A percentile compares a stretch with the other conserved stretches of the same genome.
phyloP scores from a whole-genome alignment of 2,329 filamentous ascomycete species.

The Malbranchea zuffiana region DNA sequence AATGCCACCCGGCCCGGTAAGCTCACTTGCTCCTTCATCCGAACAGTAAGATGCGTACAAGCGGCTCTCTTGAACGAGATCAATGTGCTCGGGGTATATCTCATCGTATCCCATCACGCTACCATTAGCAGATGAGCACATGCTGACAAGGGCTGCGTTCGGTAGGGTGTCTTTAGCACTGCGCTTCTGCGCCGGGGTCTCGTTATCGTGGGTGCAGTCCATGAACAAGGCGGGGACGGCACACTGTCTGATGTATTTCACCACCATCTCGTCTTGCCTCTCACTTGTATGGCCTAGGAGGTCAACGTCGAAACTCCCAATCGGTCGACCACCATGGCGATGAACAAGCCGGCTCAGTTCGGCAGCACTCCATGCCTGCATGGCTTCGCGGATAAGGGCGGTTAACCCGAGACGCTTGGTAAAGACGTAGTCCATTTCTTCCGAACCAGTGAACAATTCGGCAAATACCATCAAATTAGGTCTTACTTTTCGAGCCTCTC shows the following conservation, averaged over 20 bases:
- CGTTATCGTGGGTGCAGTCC: conserved; percentile 99
- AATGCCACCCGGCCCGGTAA: conserved; percentile 70
- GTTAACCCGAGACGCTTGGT: conserved; percentile 86
- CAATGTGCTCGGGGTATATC: conserved; percentile 84
- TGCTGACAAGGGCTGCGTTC: conserved; percentile 84
- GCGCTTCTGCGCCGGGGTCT: conserved; percentile 87
- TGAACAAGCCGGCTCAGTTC: conserved; percentile 90
- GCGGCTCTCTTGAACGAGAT: conserved; percentile 80
- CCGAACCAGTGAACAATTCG: conserved; percentile 89
- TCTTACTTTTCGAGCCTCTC: conserved; percentile 78
- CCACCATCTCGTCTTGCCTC: conserved; percentile 44
- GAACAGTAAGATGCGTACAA: conserved; percentile 72
- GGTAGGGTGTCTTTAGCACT: conserved; percentile 89
- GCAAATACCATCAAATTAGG: conserved; percentile 86
- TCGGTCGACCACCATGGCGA: conserved; percentile 81
- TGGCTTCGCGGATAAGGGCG: conserved; percentile 87
- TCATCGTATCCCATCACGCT: conserved; percentile 99
- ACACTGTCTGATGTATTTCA: conserved; percentile 73
- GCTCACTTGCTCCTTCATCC: conserved; percentile 48
- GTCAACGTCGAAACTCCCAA: conserved; percentile 95
- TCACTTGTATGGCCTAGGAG: conserved; percentile 57
- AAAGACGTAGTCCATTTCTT: conserved; percentile 92
- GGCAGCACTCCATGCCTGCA: conserved; percentile 94
- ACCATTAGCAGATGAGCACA: conserved; percentile 89
- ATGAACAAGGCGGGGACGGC: conserved; percentile 93